Base-by-base conservation (phyloP, 1,284 basidiomycete genomes). In the Malassezia slooffiae region DNA sequence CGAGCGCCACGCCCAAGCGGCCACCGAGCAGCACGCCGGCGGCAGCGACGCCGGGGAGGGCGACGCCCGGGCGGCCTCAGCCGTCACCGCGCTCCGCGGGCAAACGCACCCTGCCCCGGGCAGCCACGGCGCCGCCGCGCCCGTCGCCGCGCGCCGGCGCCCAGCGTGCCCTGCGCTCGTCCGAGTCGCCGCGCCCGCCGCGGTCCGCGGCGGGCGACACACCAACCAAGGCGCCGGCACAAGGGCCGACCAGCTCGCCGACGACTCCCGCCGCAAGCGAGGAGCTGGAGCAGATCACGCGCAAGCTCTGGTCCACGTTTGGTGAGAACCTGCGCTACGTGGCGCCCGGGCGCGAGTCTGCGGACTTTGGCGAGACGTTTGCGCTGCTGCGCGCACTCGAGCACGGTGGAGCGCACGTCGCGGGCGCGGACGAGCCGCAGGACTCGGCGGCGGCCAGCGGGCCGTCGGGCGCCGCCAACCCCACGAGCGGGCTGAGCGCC, bases 241-340 rank as follows among this genome's bases (percentile, higher is more conserved):
- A n/a, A n/a, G n/a, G n/a, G n/a, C n/a, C n/a, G n/a, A n/a, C n/a
- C n/a, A n/a, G n/a, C 16, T 42, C 12, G 39, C 50, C n/a, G 50
- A 52, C 28, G 49, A 40, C 6, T 53, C 55, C 50, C 9, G 41
- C 52, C 4, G 33, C 58, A 19, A 58, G 54, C 6, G 45, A 51
- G 8, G 62, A 61, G 45, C 47, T 68, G 29, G 63, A 67, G 30
- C 47, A 55, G 8, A 52, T 58, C 20, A 53, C 58, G 3, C 36
- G 42, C 7, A 55, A 57, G 23, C 55, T 65, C 8, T 65, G 60
- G 62, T 35, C 52, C 4, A 41, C 47, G 9, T 61, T 68, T 49
- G 60, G 60, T 27, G 63, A 67, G 21, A 42, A 39, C 2, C 52
- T 68, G 7, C 55, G 65, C 22, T 54, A 54, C 33, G 57, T 56